Evolutionary conservation across 306 rosid species (phyloP).

Genomic region (Ziziphus jujuba): DNA sequence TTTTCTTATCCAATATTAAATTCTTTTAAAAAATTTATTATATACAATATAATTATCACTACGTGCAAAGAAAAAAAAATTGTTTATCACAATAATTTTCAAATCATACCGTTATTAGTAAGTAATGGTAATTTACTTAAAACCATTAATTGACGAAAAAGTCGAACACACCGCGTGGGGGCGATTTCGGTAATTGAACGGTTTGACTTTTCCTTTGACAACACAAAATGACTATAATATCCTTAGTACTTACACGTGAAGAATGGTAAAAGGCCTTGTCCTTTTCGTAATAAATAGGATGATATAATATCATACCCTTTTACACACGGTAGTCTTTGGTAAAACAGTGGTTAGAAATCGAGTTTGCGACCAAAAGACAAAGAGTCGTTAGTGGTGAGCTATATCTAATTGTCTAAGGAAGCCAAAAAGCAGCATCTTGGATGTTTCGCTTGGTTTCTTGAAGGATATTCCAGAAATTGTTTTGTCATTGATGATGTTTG

Average conservation of each 20-base stretch:
- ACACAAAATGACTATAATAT: neutral
- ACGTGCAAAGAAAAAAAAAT: too few relatives aligned
- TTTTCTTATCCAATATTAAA: too few relatives aligned
- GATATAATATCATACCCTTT: neutral
- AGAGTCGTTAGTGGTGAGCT: slow-evolving; percentile 9
- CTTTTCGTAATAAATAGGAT: neutral
- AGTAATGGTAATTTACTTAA: too few relatives aligned
- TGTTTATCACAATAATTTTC: too few relatives aligned
- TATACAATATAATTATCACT: too few relatives aligned
- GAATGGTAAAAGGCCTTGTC: neutral
- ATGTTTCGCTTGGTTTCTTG: neutral
- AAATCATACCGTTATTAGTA: too few relatives aligned
- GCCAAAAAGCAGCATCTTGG: neutral
- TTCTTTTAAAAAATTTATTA: too few relatives aligned
- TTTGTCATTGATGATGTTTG: too few relatives aligned
- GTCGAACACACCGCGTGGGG: neutral
- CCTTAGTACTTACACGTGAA: neutral
- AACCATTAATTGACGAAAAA: neutral
- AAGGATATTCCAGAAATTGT: neutral
- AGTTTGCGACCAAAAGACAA: neutral
- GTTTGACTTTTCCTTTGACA: slow-evolving; percentile 13
- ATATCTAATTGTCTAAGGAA: neutral
- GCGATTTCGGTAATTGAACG: neutral
- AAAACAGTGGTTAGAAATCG: neutral
- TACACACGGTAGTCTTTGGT: neutral